Percentiles rank a stretch among this genome's conserved stretches.
These are phyloP conservation scores for Dichotomocladium elegans DNA, from an alignment of 371 early-diverging fungal species.

Conservation along the genomic window DNA sequence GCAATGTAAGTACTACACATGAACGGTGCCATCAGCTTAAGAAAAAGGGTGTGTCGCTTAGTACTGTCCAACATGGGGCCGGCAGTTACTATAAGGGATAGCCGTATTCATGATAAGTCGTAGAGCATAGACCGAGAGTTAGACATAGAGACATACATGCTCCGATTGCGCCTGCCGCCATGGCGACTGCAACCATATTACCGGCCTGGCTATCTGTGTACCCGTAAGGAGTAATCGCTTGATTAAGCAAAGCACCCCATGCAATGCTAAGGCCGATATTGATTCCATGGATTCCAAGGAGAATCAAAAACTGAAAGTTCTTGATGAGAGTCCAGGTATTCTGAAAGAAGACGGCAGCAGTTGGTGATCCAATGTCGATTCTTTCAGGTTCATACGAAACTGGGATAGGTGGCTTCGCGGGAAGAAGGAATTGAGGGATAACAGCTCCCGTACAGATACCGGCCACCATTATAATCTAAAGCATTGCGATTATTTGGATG, in stretches of 20 bases:
- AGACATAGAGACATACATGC: conserved; percentile 28
- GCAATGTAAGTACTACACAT: conserved; percentile 48
- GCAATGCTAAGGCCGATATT: conserved; percentile 64
- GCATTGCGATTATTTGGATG: not conserved
- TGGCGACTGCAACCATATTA: conserved; percentile 52
- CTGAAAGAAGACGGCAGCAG: conserved; percentile 29
- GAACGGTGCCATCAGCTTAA: conserved; percentile 47
- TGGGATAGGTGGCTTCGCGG: conserved; percentile 44
- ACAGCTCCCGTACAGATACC: conserved; percentile 37
- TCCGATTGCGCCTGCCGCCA: conserved; percentile 53
- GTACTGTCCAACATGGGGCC: conserved; percentile 54
- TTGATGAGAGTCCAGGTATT: conserved; percentile 43
- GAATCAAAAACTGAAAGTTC: conserved; percentile 52
- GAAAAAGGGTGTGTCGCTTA: conserved; percentile 44
- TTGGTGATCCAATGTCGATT: not conserved
- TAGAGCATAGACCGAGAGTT: not conserved
- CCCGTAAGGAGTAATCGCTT: conserved; percentile 62
- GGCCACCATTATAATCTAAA: conserved; percentile 46
- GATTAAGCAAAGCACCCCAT: conserved; percentile 56
- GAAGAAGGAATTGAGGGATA: conserved; percentile 47
- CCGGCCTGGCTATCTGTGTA: conserved; percentile 58
- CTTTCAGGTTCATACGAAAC: conserved; percentile 23
- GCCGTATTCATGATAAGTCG: not conserved
- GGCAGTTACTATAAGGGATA: conserved; percentile 22
- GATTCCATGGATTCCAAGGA: conserved; percentile 51